These are phyloP conservation scores for Funneliformis mosseae DNA, from an alignment of 192 early-diverging fungal genomes.

Conservation along the genomic window DNA sequence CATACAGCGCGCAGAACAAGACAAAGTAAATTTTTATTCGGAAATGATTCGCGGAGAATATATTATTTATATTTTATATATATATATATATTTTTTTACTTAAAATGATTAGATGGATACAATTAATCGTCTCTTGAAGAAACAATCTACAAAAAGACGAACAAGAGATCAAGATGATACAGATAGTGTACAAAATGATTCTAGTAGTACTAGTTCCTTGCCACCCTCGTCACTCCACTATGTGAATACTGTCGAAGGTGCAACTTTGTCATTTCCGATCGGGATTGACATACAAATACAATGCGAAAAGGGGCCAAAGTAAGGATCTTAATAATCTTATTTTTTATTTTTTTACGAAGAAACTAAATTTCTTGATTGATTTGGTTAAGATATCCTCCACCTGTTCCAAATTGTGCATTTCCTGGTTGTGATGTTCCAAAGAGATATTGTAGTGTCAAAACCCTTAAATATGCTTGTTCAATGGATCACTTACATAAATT, in stretches of 20 bases:
- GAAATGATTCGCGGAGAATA: background rate
- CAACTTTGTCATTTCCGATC: slow-evolving; percentile 43
- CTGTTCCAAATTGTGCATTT: slow-evolving; percentile 50
- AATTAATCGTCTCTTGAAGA: slow-evolving; percentile 79
- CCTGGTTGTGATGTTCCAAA: slow-evolving; percentile 51
- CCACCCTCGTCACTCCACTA: slow-evolving; percentile 36
- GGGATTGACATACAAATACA: slow-evolving; percentile 8
- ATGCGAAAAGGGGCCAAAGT: slow-evolving; percentile 37
- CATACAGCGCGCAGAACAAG: slow-evolving; percentile 75
- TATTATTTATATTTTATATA: background rate
- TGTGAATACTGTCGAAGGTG: slow-evolving; percentile 49
- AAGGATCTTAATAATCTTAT: slow-evolving; percentile 13
- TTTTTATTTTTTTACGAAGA: background rate
- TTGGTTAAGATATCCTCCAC: slow-evolving; percentile 52
- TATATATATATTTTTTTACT: background rate
- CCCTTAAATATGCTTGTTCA: slow-evolving; percentile 58
- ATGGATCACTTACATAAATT: slow-evolving; percentile 55
- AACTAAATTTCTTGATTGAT: slow-evolving; percentile 18
- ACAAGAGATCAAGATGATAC: slow-evolving; percentile 61
- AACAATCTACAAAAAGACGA: slow-evolving; percentile 73
- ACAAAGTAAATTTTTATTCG: slow-evolving; percentile 47
- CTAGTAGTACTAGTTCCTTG: background rate
- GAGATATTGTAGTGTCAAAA: slow-evolving; percentile 56
- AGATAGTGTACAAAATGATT: slow-evolving; percentile 47
- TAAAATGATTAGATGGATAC: slow-evolving; percentile 59